These are phyloP conservation scores for Wickerhamiella pararugosa DNA, from an alignment of 1,139 yeast species.

Conservation along the genomic window DNA sequence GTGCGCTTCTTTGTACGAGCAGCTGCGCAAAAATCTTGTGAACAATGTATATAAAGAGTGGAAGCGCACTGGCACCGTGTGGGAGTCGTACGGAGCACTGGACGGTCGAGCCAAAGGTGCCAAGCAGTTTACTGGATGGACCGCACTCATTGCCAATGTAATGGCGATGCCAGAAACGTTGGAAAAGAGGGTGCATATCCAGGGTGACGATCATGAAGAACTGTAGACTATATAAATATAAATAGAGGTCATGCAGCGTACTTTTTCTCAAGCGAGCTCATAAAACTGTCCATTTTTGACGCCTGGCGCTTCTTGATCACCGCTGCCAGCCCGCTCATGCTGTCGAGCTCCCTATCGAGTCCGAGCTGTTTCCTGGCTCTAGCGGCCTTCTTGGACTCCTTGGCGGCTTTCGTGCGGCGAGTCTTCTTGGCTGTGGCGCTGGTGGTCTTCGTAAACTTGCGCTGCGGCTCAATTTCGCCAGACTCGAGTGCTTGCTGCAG, in stretches of 20 bases:
- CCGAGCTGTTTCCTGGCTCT: constrained; percentile 38
- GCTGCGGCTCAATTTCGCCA: constrained; percentile 26
- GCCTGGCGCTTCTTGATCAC: constrained; percentile 27
- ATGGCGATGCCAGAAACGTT: constrained; percentile 56
- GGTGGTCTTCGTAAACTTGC: constrained; percentile 41
- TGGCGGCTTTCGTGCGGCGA: constrained; percentile 39
- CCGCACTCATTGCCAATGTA: constrained; percentile 63
- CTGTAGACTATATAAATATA: background rate
- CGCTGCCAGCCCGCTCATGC: constrained; percentile 31
- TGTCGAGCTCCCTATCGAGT: constrained; percentile 25
- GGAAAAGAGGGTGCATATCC: background rate
- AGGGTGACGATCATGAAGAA: constrained; percentile 2
- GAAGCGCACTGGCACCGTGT: constrained; percentile 64
- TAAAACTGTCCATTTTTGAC: constrained; percentile 9
- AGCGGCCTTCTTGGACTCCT: constrained; percentile 59
- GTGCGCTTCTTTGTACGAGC: constrained; percentile 36
- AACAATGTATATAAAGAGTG: constrained; percentile 53
- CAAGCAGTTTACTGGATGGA: constrained; percentile 89
- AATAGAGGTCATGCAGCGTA: constrained; percentile 3
- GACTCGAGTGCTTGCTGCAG: constrained; percentile 33
- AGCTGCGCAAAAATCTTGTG: constrained; percentile 52
- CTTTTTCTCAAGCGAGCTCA: constrained; percentile 14
- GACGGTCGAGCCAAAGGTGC: constrained; percentile 73
- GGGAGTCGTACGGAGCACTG: constrained; percentile 77
- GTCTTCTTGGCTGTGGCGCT: constrained; percentile 33